Evolutionary conservation across 306 rosid genomes (phyloP).

Genomic region (Acmispon strigosus): DNA sequence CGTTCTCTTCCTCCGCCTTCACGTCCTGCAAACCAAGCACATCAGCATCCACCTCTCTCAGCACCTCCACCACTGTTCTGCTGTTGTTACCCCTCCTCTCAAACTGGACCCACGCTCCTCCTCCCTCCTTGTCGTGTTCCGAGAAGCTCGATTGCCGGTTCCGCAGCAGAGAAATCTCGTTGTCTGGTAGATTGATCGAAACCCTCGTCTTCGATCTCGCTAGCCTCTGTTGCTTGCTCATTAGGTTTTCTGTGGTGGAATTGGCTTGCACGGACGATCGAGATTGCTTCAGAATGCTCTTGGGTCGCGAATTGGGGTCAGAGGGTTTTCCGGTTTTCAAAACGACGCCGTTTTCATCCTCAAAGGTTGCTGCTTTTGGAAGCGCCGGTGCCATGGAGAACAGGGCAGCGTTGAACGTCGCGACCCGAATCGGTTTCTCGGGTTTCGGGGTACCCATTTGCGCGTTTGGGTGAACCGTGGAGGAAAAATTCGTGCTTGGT

Average conservation of each 20-base stretch:
- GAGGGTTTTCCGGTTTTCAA: neutral
- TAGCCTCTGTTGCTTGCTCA: constrained; percentile 27
- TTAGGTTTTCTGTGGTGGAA: constrained; percentile 18
- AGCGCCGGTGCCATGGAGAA: constrained; percentile 88
- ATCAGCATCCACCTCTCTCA: constrained; percentile 81
- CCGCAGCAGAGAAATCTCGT: constrained; percentile 70
- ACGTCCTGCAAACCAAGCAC: constrained; percentile 86
- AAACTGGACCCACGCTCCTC: neutral
- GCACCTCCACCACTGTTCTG: constrained; percentile 60
- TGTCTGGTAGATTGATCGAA: constrained; percentile 84
- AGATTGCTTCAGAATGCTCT: constrained; percentile 66
- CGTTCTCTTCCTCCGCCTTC: constrained; percentile 95
- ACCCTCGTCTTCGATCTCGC: constrained; percentile 60
- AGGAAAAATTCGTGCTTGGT: constrained; percentile 21
- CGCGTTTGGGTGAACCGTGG: constrained; percentile 45
- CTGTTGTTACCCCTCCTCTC: constrained; percentile 20
- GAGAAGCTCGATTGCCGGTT: constrained; percentile 59
- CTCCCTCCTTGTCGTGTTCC: constrained; percentile 37
- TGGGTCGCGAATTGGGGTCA: constrained; percentile 34
- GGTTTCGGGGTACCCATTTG: constrained; percentile 25
- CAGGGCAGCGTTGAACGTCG: constrained; percentile 91
- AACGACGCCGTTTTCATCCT: constrained; percentile 25
- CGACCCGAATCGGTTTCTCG: constrained; percentile 45
- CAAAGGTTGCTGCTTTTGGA: constrained; percentile 33
- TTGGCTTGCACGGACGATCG: constrained; percentile 22